Evolutionary conservation across 805 yeast genomes (phyloP).

Genomic region (Myxozyma mucilagina): DNA sequence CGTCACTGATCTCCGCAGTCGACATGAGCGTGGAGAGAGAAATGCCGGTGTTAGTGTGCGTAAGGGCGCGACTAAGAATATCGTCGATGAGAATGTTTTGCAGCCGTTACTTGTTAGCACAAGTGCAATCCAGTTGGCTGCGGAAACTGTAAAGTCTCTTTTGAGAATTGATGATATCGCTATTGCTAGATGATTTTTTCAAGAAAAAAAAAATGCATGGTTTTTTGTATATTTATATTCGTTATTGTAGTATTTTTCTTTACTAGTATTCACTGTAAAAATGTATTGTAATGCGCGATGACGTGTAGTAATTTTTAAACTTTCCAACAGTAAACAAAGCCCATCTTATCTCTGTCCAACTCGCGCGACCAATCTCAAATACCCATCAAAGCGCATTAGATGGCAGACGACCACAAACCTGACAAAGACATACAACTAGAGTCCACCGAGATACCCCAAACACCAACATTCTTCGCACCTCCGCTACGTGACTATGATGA

Average conservation of each 20-base stretch:
- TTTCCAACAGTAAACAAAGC: no score
- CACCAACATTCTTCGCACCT: neutral
- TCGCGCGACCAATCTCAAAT: neutral
- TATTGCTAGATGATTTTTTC: slow-evolving; percentile 62
- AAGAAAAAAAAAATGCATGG: neutral
- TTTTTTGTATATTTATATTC: neutral
- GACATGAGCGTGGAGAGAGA: slow-evolving; percentile 86
- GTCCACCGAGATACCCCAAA: neutral
- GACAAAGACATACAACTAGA: neutral
- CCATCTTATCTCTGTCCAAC: no score
- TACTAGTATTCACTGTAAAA: no score
- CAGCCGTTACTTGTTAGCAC: slow-evolving; percentile 96
- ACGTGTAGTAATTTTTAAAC: no score
- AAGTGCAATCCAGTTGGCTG: slow-evolving; percentile 89
- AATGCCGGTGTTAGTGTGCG: slow-evolving; percentile 96
- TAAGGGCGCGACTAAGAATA: slow-evolving; percentile 88
- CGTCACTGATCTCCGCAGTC: slow-evolving; percentile 86
- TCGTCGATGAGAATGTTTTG: slow-evolving; percentile 88
- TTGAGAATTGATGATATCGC: slow-evolving; percentile 97
- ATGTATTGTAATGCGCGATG: neutral
- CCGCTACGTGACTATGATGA: neutral
- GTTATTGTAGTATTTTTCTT: neutral
- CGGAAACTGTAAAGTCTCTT: slow-evolving; percentile 94
- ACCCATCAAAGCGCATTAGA: neutral
- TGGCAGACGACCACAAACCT: neutral